Evolutionary conservation across 2,329 filamentous ascomycete genomes (phyloP).

Genomic region (Alternaria brassicae): DNA sequence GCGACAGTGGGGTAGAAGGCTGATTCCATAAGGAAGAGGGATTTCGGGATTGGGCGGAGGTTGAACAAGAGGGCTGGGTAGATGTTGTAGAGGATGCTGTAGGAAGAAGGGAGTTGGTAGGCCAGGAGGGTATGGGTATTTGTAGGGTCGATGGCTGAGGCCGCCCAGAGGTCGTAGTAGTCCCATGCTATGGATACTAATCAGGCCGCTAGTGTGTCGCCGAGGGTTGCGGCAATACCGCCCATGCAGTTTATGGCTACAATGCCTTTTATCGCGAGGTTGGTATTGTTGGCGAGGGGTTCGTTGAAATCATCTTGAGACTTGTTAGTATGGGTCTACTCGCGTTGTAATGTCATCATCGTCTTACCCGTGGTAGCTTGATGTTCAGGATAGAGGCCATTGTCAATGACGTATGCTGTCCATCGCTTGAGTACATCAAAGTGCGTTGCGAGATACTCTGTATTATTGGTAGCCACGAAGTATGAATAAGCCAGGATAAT

Average conservation of each 20-base stretch:
- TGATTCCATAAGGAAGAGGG: background rate
- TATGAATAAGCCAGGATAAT: background rate
- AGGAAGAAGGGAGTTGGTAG: background rate
- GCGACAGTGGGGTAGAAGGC: background rate
- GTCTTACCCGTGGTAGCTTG: background rate
- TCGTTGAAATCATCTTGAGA: background rate
- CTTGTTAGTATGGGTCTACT: background rate
- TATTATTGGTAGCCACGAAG: background rate
- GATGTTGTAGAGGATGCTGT: background rate
- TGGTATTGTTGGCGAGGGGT: background rate
- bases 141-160: background rate
- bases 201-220: background rate
- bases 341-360: background rate
- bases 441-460: background rate
- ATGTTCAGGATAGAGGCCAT: background rate
- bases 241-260: background rate
- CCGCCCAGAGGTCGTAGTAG: background rate
- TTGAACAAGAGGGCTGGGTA: background rate
- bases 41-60: background rate
- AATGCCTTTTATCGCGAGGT: slow-evolving; percentile 1
- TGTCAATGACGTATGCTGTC: background rate
- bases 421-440: background rate
- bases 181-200: background rate
- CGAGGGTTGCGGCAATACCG: background rate
- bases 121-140: background rate